Conservation (phyloP, 2,329 filamentous ascomycete species). For the Aciculosporium take region DNA sequence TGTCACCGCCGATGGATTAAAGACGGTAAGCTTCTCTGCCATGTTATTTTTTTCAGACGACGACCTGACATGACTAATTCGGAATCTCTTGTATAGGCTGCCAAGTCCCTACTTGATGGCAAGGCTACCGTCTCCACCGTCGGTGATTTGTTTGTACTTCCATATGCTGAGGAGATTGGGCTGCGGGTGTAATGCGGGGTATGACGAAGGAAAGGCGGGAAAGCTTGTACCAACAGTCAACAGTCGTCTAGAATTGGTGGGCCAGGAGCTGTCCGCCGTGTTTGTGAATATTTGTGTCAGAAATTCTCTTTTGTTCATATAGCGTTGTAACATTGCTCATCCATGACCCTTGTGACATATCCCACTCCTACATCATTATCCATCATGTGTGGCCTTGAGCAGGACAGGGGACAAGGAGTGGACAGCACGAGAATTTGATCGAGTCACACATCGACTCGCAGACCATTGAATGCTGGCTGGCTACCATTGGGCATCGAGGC, state of each 20-base stretch:
- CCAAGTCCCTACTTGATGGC: slow-evolving; percentile 72
- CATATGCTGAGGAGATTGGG: slow-evolving; percentile 87
- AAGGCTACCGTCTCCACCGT: slow-evolving; percentile 84
- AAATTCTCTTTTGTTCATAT: slow-evolving; percentile 21
- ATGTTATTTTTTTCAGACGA: not conserved
- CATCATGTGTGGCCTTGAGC: not conserved
- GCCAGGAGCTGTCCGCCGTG: slow-evolving; percentile 13
- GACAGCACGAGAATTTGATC: not conserved
- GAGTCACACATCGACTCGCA: not conserved
- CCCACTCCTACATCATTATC: not conserved
- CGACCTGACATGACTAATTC: slow-evolving; percentile 9
- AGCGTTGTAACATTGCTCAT: slow-evolving; percentile 1
- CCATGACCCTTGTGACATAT: not conserved
- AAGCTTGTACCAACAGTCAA: slow-evolving; percentile 29
- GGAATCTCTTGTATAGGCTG: slow-evolving; percentile 48
- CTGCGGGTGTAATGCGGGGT: slow-evolving; percentile 65
- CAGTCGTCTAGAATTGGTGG: slow-evolving; percentile 24
- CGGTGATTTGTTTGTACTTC: slow-evolving; percentile 81
- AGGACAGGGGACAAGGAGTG: not conserved
- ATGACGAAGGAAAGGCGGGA: slow-evolving; percentile 13
- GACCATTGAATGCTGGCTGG: not conserved
- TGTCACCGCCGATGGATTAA: slow-evolving; percentile 72
- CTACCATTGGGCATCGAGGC: no score
- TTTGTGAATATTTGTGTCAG: slow-evolving; percentile 34
- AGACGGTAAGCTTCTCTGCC: slow-evolving; percentile 50